phyloP scores from a whole-genome alignment of 768 basidiomycete genomes.

The Leccinum imitatum region DNA sequence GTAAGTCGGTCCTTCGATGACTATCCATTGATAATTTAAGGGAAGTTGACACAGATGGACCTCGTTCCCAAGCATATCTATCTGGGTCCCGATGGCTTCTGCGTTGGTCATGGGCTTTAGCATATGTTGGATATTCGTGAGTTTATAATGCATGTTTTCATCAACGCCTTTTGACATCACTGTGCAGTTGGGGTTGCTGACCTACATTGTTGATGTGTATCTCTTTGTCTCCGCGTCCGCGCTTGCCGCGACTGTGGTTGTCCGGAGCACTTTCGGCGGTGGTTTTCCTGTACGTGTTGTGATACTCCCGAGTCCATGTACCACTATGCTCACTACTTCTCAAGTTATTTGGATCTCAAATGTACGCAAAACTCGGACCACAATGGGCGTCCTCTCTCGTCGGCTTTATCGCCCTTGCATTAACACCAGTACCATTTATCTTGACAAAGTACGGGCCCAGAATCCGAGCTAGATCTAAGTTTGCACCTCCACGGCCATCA shows the following conservation, averaged over 20 bases:
- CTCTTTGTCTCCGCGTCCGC: conserved; percentile 55
- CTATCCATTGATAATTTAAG: background rate
- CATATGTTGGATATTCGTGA: conserved; percentile 54
- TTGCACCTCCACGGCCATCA: conserved; percentile 34
- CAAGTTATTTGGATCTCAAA: conserved; percentile 51
- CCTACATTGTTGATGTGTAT: conserved; percentile 65
- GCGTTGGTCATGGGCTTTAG: conserved; percentile 52
- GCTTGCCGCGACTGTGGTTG: conserved; percentile 51
- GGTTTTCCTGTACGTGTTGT: conserved; percentile 38
- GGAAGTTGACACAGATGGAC: conserved; percentile 47
- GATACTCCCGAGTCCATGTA: background rate
- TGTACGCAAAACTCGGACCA: conserved; percentile 51
- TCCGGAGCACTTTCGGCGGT: conserved; percentile 54
- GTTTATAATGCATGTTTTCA: conserved; percentile 22
- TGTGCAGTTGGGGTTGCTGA: conserved; percentile 49
- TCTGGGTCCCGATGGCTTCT: conserved; percentile 54
- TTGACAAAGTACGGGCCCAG: conserved; percentile 44
- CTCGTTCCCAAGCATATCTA: conserved; percentile 49
- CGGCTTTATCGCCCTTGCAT: conserved; percentile 47
- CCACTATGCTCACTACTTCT: conserved; percentile 4
- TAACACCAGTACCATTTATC: conserved; percentile 55
- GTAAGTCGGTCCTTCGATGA: conserved; percentile 28
- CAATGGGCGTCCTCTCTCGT: conserved; percentile 61
- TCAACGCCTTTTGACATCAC: background rate
- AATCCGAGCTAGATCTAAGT: conserved; percentile 44